A percentile compares a stretch with the other conserved stretches of the same genome.
These are phyloP conservation scores for Oryza glumipatula DNA, from an alignment of 176 grass and related monocot genomes.

Conservation along the genomic window DNA sequence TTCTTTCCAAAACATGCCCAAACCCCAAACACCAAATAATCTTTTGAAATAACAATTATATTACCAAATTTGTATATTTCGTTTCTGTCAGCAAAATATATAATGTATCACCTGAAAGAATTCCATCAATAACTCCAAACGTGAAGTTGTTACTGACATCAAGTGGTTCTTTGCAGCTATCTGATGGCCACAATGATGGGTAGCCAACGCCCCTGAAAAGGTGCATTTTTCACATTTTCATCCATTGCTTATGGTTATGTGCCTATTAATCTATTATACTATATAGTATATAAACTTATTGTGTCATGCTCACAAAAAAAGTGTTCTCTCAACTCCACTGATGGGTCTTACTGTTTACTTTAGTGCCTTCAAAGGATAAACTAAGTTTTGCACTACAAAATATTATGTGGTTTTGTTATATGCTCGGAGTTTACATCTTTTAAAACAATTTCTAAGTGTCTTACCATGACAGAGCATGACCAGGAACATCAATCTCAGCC, in stretches of 20 bases:
- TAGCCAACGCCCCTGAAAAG: slow-evolving; percentile 77
- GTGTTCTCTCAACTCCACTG: not conserved
- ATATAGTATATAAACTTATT: slow-evolving; percentile 16
- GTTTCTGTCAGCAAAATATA: slow-evolving; percentile 16
- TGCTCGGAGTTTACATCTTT: slow-evolving; percentile 3
- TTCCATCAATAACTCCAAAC: slow-evolving; percentile 85
- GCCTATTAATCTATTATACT: not conserved
- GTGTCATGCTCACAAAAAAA: not conserved
- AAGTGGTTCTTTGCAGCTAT: slow-evolving; percentile 78
- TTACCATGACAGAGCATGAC: slow-evolving; percentile 91
- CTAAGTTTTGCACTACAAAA: slow-evolving; percentile 4
- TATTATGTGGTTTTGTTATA: not conserved
- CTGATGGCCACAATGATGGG: slow-evolving; percentile 79
- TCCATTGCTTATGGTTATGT: slow-evolving; percentile 32
- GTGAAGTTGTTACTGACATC: slow-evolving; percentile 87
- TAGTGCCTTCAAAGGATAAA: slow-evolving; percentile 18
- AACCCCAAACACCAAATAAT: not conserved
- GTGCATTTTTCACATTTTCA: slow-evolving; percentile 39
- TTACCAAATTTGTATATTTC: slow-evolving; percentile 7
- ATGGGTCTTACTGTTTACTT: slow-evolving; percentile 16
- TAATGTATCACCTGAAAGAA: slow-evolving; percentile 81
- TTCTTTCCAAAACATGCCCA: slow-evolving; percentile 19
- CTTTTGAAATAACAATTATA: slow-evolving; percentile 36
- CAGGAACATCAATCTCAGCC: slow-evolving; percentile 98
- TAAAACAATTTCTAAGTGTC: not conserved